Evolutionary conservation across 148 eudicot species (phyloP).

Genomic region (Suaeda aralocaspica): DNA sequence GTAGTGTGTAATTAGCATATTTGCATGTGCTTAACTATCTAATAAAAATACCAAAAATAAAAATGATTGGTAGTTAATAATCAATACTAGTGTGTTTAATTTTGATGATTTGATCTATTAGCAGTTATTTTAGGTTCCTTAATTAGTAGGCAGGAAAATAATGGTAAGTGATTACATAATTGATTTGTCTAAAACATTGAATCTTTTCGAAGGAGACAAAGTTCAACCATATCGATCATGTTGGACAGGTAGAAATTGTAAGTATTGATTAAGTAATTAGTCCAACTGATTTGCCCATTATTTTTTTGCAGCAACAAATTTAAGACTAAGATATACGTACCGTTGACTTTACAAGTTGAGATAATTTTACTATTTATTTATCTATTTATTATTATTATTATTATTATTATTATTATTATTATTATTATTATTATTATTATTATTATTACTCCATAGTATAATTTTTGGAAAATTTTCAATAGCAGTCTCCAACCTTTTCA

Average conservation of each 20-base stretch:
- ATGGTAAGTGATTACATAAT: not conserved
- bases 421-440: too few species aligned
- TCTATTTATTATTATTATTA: too few species aligned
- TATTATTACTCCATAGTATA: too few species aligned
- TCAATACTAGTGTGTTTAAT: not conserved
- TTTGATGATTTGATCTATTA: not conserved
- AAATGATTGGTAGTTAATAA: conserved; percentile 2
- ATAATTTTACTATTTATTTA: too few species aligned
- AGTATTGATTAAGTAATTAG: not conserved
- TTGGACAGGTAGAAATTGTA: conserved; percentile 35
- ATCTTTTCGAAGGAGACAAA: conserved; percentile 53
- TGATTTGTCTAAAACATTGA: conserved; percentile 36
- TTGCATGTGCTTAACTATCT: conserved; percentile 39
- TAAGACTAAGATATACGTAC: conserved; percentile 7
- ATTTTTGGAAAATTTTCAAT: too few species aligned
- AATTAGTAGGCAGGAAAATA: not conserved
- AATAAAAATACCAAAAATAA: not conserved
- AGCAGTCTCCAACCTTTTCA: too few species aligned
- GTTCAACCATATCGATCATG: conserved; percentile 37
- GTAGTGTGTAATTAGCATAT: conserved; percentile 37
- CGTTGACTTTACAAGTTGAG: conserved; percentile 17
- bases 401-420: too few species aligned
- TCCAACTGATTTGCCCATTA: conserved; percentile 15
- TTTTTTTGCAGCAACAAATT: conserved; percentile 1
- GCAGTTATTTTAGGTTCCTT: conserved; percentile 17